These are phyloP conservation scores for Cucumis melo DNA, from an alignment of 306 rosid genomes.

Conservation along the genomic window DNA sequence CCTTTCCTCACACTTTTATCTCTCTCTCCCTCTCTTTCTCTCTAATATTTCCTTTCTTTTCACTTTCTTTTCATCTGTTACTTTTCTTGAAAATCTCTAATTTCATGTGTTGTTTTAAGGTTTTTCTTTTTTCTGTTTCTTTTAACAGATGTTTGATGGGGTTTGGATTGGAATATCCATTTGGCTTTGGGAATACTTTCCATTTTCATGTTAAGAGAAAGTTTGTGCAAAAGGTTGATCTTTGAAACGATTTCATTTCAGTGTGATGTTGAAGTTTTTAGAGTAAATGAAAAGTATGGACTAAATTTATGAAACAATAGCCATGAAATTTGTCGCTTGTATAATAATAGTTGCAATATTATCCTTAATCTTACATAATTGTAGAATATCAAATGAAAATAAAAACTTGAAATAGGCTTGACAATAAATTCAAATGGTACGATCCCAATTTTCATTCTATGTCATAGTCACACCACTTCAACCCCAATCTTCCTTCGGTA, in stretches of 20 bases:
- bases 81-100: background rate
- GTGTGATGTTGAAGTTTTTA: background rate
- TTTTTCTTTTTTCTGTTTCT: background rate
- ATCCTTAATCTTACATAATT: too few species aligned
- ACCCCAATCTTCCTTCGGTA: too few species aligned
- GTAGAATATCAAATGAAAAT: too few species aligned
- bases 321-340: too few species aligned
- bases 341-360: too few species aligned
- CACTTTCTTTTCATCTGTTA: background rate
- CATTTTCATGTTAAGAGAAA: background rate
- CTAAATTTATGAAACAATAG: too few species aligned
- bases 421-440: too few species aligned
- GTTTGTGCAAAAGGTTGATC: background rate
- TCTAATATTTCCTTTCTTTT: conserved; percentile 19
- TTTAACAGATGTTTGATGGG: background rate
- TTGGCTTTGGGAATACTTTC: background rate
- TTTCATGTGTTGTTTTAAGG: background rate
- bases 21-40: conserved; percentile 20
- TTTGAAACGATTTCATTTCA: background rate
- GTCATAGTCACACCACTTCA: too few species aligned
- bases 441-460: too few species aligned
- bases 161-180: conserved; percentile 4
- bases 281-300: background rate
- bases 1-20: conserved; percentile 37
- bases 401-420: too few species aligned